Percentiles rank a stretch among this genome's conserved stretches.
phyloP scores from a whole-genome alignment of 2,329 filamentous ascomycete genomes.

The Pseudopyricularia cyperi region DNA sequence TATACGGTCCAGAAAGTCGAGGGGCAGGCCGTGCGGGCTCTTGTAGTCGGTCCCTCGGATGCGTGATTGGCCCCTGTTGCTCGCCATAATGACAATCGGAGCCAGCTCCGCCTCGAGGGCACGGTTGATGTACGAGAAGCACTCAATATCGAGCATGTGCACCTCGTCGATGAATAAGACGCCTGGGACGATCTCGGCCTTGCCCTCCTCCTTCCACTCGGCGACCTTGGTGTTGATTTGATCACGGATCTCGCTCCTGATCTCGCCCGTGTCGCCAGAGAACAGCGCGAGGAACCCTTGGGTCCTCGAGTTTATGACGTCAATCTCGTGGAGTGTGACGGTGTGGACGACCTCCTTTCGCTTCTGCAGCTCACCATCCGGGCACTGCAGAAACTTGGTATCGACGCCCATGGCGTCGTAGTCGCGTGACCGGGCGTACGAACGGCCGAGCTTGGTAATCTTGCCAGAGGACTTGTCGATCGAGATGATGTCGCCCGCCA shows the following conservation, averaged over 20 bases:
- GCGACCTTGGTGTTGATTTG: slow-evolving; percentile 99
- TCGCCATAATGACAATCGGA: slow-evolving; percentile 98
- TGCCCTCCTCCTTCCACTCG: slow-evolving; percentile 99
- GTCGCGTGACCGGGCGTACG: slow-evolving; percentile 86
- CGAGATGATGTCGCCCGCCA: slow-evolving; percentile 95
- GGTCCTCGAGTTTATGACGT: slow-evolving; percentile 98
- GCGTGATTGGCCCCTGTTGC: slow-evolving; percentile 81
- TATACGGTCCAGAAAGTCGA: slow-evolving; percentile 92
- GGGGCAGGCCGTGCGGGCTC: slow-evolving; percentile 82
- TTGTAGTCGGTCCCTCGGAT: slow-evolving; percentile 91
- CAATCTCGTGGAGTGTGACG: slow-evolving; percentile 93
- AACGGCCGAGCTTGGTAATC: slow-evolving; percentile 92
- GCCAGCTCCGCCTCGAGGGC: slow-evolving; percentile 90
- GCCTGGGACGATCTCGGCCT: slow-evolving; percentile 93
- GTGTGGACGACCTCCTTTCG: slow-evolving; percentile 96
- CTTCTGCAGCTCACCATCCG: slow-evolving; percentile 93
- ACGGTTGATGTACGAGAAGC: slow-evolving; percentile 97
- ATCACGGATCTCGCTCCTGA: slow-evolving; percentile 89
- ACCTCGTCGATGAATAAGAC: slow-evolving; percentile 98
- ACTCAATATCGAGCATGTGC: slow-evolving; percentile 99
- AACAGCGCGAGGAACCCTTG: slow-evolving; percentile 96
- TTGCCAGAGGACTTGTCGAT: slow-evolving; percentile 98
- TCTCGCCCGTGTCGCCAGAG: slow-evolving; percentile 95
- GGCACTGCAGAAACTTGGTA: slow-evolving; percentile 95
- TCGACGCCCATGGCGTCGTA: slow-evolving; percentile 99